phyloP scores from a whole-genome alignment of 441 rosid species.

The Populus trichocarpa region DNA sequence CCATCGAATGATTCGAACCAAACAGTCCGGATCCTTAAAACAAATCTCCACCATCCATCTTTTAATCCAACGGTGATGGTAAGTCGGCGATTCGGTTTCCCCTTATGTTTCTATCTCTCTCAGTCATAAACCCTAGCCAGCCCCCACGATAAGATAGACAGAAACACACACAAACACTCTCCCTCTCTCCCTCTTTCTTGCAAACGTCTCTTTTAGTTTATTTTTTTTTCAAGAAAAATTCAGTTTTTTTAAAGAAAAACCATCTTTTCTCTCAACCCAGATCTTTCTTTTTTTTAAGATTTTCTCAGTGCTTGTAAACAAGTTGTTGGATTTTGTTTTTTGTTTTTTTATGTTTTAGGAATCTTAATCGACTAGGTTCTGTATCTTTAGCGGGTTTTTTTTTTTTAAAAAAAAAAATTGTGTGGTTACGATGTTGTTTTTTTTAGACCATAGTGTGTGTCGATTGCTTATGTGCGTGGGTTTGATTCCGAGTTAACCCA shows the following conservation, averaged over 20 bases:
- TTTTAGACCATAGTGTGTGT: background rate
- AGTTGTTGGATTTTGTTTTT: background rate
- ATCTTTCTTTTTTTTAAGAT: constrained; percentile 21
- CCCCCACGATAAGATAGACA: constrained; percentile 11
- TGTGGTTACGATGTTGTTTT: background rate
- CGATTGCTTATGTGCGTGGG: background rate
- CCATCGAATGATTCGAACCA: constrained; percentile 9
- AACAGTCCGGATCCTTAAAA: constrained; percentile 17
- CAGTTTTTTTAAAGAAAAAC: background rate
- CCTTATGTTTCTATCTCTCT: background rate
- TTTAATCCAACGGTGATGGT: constrained; percentile 40
- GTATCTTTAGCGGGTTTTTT: background rate
- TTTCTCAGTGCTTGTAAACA: background rate
- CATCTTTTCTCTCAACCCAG: constrained; percentile 24
- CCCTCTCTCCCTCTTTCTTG: constrained; percentile 1
- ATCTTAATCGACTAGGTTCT: background rate
- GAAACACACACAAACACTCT: background rate
- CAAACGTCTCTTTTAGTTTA: constrained; percentile 6
- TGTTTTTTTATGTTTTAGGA: background rate
- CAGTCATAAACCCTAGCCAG: constrained; percentile 80
- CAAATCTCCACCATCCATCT: constrained; percentile 36
- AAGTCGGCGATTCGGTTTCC: constrained; percentile 31
- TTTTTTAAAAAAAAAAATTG: too few species aligned
- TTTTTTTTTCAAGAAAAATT: background rate
- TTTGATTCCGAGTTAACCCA: background rate